Base-by-base conservation (phyloP, 179 eudicot species). In the Drosera spatulata region DNA sequence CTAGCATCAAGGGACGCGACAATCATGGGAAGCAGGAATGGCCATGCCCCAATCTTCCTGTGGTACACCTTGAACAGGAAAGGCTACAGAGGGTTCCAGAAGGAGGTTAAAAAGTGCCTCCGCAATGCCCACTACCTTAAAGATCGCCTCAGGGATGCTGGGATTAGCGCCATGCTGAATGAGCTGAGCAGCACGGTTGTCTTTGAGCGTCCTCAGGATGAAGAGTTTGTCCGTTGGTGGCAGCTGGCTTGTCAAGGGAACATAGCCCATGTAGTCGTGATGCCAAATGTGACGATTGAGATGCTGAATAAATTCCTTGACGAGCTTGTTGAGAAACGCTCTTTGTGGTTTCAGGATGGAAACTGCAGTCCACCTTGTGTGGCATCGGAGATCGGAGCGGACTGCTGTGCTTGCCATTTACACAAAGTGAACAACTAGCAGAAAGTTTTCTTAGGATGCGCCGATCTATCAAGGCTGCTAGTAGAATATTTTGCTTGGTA, bases 1-100 rank as follows among this genome's bases (percentile, higher is more conserved):
- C 84, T 86, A 49, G 95, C 95, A 61, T 86, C 95, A 58, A 74
- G 95, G 68, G 95, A 86, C 66, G 95, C 95, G 43, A 87, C 95
- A 56, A 87, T 87, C 57, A 87, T 87, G 95, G 95, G 95, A 56
- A 84, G 91, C 73, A 76, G 95, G 54, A 87, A 87, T 3, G 95
- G 95, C 40, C 95, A 87, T 59, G 95, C 95, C n/a, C 95, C 95
- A 53, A 77, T 87, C 72, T 87, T 82, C 74, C 77, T 84, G 7
- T 87, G 95, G 95, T 82, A 84, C 73, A 87, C 91, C 40, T 57
- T 87, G 53, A 87, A 84, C 77, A 67, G 79, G 43, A 87, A 87
- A 77, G 95, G 95, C 39, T 87, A 87, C 71, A 75, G 78, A 55
- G 95, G 95, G 22, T 87, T 87, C 83, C 95, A 82, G 61, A 86